These are phyloP conservation scores for Rhodamnia argentea DNA, from an alignment of 345 rosid genomes.

Conservation along the genomic window DNA sequence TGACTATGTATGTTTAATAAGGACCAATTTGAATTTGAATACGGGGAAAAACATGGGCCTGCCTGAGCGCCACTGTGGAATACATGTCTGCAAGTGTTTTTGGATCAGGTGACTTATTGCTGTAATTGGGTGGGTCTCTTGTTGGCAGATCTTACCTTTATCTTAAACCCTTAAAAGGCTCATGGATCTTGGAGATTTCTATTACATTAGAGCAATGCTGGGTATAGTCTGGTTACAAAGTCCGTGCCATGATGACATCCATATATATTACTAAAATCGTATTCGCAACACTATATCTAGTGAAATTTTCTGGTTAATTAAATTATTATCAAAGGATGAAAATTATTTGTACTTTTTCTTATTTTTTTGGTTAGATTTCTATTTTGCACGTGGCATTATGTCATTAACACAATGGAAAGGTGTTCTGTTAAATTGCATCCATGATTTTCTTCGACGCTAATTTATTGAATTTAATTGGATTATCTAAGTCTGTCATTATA, in stretches of 20 bases:
- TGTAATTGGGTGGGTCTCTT: neutral
- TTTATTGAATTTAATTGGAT: neutral
- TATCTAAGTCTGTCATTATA: no score
- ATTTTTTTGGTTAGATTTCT: no score
- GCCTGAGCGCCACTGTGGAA: neutral
- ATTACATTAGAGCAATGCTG: neutral
- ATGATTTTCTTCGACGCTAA: no score
- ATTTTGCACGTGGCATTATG: neutral
- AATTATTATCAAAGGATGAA: neutral
- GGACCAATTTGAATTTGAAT: neutral
- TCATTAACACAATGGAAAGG: neutral
- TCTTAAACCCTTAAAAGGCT: neutral
- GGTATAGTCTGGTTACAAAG: neutral
- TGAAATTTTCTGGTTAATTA: no score
- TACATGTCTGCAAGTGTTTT: neutral
- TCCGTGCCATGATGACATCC: neutral
- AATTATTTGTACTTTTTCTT: no score
- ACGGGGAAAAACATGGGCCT: neutral
- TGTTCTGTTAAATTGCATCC: no score
- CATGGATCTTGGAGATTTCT: neutral
- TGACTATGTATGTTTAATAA: neutral
- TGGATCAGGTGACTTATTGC: neutral
- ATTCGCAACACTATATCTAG: neutral
- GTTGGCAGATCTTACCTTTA: neutral
- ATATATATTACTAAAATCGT: neutral